Base-by-base conservation (phyloP, 2,329 filamentous ascomycete genomes). In the Diplocarpon mali region DNA sequence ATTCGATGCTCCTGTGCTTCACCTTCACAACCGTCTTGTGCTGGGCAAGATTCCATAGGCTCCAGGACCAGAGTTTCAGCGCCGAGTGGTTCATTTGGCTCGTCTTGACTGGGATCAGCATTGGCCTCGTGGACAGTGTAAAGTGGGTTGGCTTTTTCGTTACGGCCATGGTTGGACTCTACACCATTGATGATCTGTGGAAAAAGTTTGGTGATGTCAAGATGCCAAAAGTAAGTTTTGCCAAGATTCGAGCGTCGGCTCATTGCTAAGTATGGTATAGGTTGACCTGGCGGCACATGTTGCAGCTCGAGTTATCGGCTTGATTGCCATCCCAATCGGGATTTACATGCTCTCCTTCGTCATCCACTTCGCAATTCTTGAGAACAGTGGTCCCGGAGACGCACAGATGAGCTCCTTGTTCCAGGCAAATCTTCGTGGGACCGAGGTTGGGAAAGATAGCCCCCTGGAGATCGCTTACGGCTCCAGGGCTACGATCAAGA, bases 351-450 rank as follows among this genome's bases (percentile, higher is more conserved):
- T 95, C 63, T 94, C 88, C 35, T 98, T 98, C 65, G 93, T 85
- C 57, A 68, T 95, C 43, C 92, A 98, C 68, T 98, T 98, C 65
- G 74, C 87, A 51, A 86, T 98, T 51, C 76, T 98, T 47, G 86
- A 93, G 65, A 90, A 87, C 67, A 90, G 83, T 57, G 92, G 92
- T 15, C 92, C 93, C 7, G 92, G 92, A 44, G 92, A 98, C 69
- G 92, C 92, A n/a, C 92, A 98, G 67, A 98, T 98, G 92, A 95
- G 89, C 69, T 98, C 92, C 20, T 78, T 98, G 40, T 98, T 98
- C 76, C 92, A 98, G 65, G 92, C 93, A 38, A 98, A 98, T 62
- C 75, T 98, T 31, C 82, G 79, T 58, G 92, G 92, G 20, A 96
- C 90, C 10, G 85, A 93, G 53, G 90, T 98, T 50, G 90, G 90